These are phyloP conservation scores for Penicillium psychrofluorescens DNA, from an alignment of 495 filamentous ascomycete genomes.

Conservation along the genomic window DNA sequence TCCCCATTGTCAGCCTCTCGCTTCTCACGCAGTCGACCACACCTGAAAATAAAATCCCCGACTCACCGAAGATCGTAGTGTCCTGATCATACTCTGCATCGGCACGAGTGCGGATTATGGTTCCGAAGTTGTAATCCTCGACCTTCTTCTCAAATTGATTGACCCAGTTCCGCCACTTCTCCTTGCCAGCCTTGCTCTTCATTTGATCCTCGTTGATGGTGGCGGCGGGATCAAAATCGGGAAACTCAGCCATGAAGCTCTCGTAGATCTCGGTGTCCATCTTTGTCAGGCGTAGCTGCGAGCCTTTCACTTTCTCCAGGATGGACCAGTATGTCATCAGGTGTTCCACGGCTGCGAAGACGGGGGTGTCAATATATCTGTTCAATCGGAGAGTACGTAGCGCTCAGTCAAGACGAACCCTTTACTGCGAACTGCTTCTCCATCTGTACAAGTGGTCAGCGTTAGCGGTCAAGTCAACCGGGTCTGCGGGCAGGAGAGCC, in stretches of 20 bases:
- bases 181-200: conserved; percentile 97
- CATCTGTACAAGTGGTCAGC: conserved; percentile 54
- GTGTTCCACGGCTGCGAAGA: conserved; percentile 71
- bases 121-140: conserved; percentile 95
- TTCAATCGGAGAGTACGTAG: not conserved
- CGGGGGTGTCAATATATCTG: conserved; percentile 8
- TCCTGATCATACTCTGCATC: conserved; percentile 80
- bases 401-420: conserved; percentile 42
- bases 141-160: conserved; percentile 88
- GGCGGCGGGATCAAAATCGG: conserved; percentile 76
- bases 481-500: not conserved
- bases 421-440: conserved; percentile 99
- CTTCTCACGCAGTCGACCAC: too few relatives aligned
- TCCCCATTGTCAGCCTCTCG: not conserved
- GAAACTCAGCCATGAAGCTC: conserved; percentile 79
- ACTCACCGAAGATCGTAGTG: conserved; percentile 72
- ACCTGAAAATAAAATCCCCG: not conserved
- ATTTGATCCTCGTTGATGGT: conserved; percentile 87
- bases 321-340: conserved; percentile 96
- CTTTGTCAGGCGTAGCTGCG: conserved; percentile 79
- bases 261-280: conserved; percentile 91
- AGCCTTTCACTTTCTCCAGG: conserved; percentile 82
- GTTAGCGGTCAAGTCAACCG: not conserved
- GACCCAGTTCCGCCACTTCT: conserved; percentile 92
- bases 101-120: conserved; percentile 73